A percentile compares a stretch with the other conserved stretches of the same genome.
Conservation (phyloP, 2,329 filamentous ascomycete genomes). For the Ophiostoma tasmaniense region DNA sequence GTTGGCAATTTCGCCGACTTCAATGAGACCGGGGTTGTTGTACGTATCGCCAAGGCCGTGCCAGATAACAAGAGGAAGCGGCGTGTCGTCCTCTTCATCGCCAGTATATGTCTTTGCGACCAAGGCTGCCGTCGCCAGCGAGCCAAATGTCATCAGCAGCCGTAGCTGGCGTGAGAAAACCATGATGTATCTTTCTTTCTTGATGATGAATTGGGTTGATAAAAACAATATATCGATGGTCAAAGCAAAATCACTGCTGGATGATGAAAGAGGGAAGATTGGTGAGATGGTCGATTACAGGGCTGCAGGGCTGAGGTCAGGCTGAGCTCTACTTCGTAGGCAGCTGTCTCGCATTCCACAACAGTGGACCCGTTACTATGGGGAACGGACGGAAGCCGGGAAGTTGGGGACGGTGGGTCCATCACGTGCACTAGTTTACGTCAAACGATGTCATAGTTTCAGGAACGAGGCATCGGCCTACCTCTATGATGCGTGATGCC, state of each 20-base stretch:
- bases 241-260: not conserved
- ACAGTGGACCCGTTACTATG: not conserved
- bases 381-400: not conserved
- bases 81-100: constrained; percentile 45
- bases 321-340: constrained; percentile 1
- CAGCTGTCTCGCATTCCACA: constrained; percentile 4
- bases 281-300: not conserved
- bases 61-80: constrained; percentile 88
- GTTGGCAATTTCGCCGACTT: constrained; percentile 63
- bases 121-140: constrained; percentile 29
- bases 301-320: not conserved
- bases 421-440: not conserved
- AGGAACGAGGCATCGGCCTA: not conserved
- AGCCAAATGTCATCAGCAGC: constrained; percentile 27
- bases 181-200: constrained; percentile 21
- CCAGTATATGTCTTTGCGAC: constrained; percentile 23
- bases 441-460: not conserved
- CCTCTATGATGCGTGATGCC: not conserved
- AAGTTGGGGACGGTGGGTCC: not conserved
- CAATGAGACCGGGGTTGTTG: constrained; percentile 63
- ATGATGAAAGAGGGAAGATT: not conserved
- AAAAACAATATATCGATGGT: not conserved
- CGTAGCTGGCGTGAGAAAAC: constrained; percentile 23
- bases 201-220: too few species aligned
- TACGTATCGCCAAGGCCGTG: constrained; percentile 74